phyloP scores from a whole-genome alignment of 495 filamentous ascomycete species.

The Aspergillus biplanus region DNA sequence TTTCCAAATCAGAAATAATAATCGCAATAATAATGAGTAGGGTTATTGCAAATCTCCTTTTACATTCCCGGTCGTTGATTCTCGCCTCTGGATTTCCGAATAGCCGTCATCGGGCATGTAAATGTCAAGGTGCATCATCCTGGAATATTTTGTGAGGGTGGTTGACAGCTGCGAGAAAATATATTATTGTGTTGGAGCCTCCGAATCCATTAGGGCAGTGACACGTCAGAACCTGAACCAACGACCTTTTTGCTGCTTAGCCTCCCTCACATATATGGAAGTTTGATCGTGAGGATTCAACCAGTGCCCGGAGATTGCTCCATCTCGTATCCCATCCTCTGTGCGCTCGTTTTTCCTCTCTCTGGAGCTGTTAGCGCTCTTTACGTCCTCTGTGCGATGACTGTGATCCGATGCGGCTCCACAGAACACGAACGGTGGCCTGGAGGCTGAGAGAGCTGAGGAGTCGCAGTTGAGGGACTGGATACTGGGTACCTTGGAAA shows the following conservation, averaged over 20 bases:
- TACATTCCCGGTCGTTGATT: neutral
- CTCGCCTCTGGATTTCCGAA: neutral
- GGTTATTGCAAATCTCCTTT: neutral
- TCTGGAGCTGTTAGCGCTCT: neutral
- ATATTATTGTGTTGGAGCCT: neutral
- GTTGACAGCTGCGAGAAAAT: neutral
- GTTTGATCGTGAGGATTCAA: neutral
- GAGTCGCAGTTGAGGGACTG: neutral
- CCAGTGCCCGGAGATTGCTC: neutral
- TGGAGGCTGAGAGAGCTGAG: neutral
- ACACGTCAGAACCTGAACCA: neutral
- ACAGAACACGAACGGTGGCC: neutral
- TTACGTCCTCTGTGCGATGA: neutral
- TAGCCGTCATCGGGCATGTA: neutral
- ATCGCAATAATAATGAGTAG: neutral
- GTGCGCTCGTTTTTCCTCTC: neutral
- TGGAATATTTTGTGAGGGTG: neutral
- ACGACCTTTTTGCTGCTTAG: neutral
- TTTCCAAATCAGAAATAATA: neutral
- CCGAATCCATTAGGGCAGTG: neutral
- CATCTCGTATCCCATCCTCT: neutral
- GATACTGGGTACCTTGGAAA: no score
- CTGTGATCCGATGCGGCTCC: neutral
- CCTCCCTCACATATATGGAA: neutral
- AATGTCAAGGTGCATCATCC: neutral